Evolutionary conservation across 2,329 filamentous ascomycete genomes (phyloP).

Genomic region (Cladorrhinum sp.): DNA sequence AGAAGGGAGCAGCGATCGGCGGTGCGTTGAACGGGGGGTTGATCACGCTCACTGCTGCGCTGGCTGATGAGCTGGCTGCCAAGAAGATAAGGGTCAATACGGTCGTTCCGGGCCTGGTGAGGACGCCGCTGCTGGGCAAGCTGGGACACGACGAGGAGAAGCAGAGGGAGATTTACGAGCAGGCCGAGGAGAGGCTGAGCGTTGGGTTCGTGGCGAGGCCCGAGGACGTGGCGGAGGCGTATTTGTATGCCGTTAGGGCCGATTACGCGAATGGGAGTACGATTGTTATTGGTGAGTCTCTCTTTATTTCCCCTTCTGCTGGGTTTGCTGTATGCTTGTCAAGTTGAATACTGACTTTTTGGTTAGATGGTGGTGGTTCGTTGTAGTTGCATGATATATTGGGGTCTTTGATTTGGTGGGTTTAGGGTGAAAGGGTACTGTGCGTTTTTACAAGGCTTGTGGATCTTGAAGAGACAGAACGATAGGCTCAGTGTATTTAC

Average conservation of each 20-base stretch:
- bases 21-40: slow-evolving; percentile 33
- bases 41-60: slow-evolving; percentile 28
- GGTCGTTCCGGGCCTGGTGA: slow-evolving; percentile 32
- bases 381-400: no score
- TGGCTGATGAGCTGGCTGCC: slow-evolving; percentile 29
- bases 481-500: no score
- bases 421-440: no score
- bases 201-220: slow-evolving; percentile 31
- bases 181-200: slow-evolving; percentile 23
- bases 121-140: slow-evolving; percentile 35
- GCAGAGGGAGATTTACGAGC: slow-evolving; percentile 28
- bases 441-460: no score
- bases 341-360: no score
- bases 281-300: slow-evolving; percentile 27
- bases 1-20: slow-evolving; percentile 36
- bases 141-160: slow-evolving; percentile 29
- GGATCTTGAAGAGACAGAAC: no score
- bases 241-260: slow-evolving; percentile 29
- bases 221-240: slow-evolving; percentile 31
- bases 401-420: no score
- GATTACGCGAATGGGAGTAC: slow-evolving; percentile 31
- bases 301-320: background rate
- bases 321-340: no score
- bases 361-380: no score
- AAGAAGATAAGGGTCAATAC: slow-evolving; percentile 34